Conservation (phyloP, 2,329 filamentous ascomycete genomes). For the Arthroderma sp. region DNA sequence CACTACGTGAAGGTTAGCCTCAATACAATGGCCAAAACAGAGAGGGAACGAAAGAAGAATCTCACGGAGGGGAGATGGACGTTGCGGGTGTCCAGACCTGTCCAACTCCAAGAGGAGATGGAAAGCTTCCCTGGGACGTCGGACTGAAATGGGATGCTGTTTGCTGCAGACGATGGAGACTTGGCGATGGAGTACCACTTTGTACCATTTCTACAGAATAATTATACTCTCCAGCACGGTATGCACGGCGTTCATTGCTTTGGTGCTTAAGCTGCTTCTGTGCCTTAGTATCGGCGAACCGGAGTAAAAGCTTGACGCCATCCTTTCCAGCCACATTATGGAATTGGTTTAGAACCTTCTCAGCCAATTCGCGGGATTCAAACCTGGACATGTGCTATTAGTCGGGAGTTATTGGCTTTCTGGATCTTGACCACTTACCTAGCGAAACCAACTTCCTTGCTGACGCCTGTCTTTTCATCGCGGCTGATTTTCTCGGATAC, state of each 20-base stretch:
- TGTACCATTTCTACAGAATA: conserved; percentile 36
- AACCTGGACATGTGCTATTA: conserved; percentile 46
- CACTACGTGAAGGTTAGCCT: conserved; percentile 15
- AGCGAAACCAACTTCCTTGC: conserved; percentile 93
- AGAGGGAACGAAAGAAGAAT: conserved; percentile 8
- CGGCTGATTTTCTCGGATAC: conserved; percentile 91
- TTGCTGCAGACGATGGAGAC: conserved; percentile 28
- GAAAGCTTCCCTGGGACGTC: conserved; percentile 29
- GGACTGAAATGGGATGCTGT: conserved; percentile 29
- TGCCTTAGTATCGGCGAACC: conserved; percentile 90
- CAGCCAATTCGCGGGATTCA: conserved; percentile 75
- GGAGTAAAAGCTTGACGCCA: conserved; percentile 75
- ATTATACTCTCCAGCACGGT: conserved; percentile 92
- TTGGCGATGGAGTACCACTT: conserved; percentile 31
- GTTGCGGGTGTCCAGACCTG: conserved; percentile 35
- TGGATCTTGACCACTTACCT: conserved; percentile 43
- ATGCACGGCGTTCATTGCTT: conserved; percentile 86
- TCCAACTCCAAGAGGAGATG: conserved; percentile 29
- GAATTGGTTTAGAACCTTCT: conserved; percentile 74
- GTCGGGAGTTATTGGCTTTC: not conserved
- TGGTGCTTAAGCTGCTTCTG: conserved; percentile 96
- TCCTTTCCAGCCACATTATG: conserved; percentile 71
- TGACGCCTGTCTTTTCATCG: conserved; percentile 71
- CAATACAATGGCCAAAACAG: not conserved
- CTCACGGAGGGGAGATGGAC: conserved; percentile 36